Percentiles rank a stretch among this genome's conserved stretches.
These are phyloP conservation scores for Moringa oleifera DNA, from an alignment of 345 rosid genomes.

Conservation along the genomic window DNA sequence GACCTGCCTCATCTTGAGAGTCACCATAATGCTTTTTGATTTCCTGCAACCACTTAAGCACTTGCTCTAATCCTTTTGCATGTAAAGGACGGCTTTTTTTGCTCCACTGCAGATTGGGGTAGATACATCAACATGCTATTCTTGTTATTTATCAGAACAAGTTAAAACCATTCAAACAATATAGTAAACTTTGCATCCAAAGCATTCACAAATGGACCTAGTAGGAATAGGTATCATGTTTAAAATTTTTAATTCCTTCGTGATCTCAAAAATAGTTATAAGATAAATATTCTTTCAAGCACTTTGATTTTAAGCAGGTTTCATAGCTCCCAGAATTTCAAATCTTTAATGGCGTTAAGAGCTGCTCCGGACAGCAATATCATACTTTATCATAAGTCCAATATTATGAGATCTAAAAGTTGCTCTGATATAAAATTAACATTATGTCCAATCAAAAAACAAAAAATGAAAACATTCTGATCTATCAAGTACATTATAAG, in stretches of 20 bases:
- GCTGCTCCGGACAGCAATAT: no score
- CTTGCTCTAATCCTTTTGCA: conserved; percentile 71
- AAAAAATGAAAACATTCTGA: no score
- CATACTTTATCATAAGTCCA: no score
- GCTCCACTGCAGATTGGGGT: conserved; percentile 60
- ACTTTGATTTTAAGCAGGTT: not conserved
- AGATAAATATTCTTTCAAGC: not conserved
- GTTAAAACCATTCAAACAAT: conserved; percentile 2
- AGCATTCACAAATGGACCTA: conserved; percentile 4
- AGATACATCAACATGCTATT: conserved; percentile 13
- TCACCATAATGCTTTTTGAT: conserved; percentile 39
- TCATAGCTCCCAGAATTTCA: no score
- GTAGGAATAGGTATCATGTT: not conserved
- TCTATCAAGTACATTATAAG: no score
- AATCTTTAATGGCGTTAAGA: no score
- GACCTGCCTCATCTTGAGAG: conserved; percentile 68
- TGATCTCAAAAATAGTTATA: no score
- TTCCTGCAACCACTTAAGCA: conserved; percentile 75
- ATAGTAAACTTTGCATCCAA: not conserved
- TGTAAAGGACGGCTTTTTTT: conserved; percentile 71
- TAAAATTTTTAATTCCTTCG: not conserved
- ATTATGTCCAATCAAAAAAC: no score
- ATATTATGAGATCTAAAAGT: no score
- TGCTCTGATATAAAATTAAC: no score
- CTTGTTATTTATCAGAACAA: not conserved